Evolutionary conservation across 2,329 filamentous ascomycete species (phyloP), one percentile per base, ranked within the genome.

Genomic region (Ophiocordyceps camponoti-floridani): DNA sequence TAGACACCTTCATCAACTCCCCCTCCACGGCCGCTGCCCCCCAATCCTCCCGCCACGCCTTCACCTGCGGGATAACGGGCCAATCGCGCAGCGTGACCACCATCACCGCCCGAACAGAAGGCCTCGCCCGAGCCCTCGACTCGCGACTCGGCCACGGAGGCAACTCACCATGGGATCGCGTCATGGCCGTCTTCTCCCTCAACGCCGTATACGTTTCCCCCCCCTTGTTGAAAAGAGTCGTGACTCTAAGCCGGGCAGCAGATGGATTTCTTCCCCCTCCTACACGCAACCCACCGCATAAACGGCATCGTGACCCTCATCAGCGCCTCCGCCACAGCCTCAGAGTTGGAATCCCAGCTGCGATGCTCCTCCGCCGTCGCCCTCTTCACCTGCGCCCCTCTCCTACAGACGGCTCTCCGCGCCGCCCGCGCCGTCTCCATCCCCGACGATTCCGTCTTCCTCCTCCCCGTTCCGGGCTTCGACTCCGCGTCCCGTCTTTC

Each of bases 221-320:
- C 23, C 23, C 23, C 23, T 23, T n/a, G n/a, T n/a, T n/a, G n/a
- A n/a, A n/a, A n/a, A n/a, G n/a, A n/a, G n/a, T n/a, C n/a, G n/a
- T n/a, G n/a, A n/a, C n/a, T n/a, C 23, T 23, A 23, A 23, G 23
- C 19, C 23, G n/a, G 23, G n/a, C n/a, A 14, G 10, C 18, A 84
- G 75, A 77, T 91, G 49, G 84, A 91, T 60, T 84, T 81, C 44
- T 63, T 87, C 48, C 75, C 82, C 4, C 62, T 86, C 28, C 75
- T 74, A 37, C 85, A 83, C 70, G 80, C 84, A 3, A 70, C 83
- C 14, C 84, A 89, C 58, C 72, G 80, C 46, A 63, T 88, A 13
- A 77, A 77, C n/a, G 84, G 82, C 48, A 71, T 89, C 46, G 72
- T 79, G 46, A 81, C 79, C 0, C 81, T 82, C 2, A 83, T 82